phyloP scores from a whole-genome alignment of 2,329 filamentous ascomycete species.

The Aspergillus hortae region DNA sequence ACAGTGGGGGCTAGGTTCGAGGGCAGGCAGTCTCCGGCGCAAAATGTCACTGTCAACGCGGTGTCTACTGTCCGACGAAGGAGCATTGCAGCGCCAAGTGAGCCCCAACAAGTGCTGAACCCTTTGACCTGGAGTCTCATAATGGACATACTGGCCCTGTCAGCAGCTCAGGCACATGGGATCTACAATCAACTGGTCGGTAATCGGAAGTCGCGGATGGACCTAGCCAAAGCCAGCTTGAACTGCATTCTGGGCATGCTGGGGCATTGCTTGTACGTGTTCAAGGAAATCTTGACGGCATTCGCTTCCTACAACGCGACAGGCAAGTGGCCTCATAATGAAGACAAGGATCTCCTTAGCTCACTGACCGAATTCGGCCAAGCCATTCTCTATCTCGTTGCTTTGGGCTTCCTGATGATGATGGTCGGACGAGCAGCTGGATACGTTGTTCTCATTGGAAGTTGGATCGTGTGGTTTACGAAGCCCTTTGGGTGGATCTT shows the following conservation, averaged over 20 bases:
- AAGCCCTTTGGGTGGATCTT: conserved; percentile 32
- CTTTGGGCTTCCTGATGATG: conserved; percentile 30
- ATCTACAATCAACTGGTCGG: conserved; percentile 18
- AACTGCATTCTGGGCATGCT: conserved; percentile 28
- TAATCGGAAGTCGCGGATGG: conserved; percentile 20
- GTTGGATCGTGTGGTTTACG: conserved; percentile 36
- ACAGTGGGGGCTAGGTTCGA: neutral
- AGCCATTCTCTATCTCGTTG: conserved; percentile 30
- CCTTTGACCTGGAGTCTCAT: conserved; percentile 25
- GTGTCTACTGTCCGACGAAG: conserved; percentile 3
- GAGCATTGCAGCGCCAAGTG: conserved; percentile 9
- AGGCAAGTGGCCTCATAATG: conserved; percentile 27
- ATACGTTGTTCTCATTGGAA: conserved; percentile 31
- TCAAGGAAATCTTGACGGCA: conserved; percentile 21
- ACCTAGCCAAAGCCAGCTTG: conserved; percentile 17
- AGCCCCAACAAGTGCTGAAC: conserved; percentile 9
- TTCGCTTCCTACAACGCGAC: conserved; percentile 30
- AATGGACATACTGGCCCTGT: conserved; percentile 29
- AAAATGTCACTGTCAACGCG: neutral
- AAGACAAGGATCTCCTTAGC: conserved; percentile 25
- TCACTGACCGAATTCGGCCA: conserved; percentile 30
- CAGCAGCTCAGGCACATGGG: conserved; percentile 24
- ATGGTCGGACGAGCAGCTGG: conserved; percentile 28
- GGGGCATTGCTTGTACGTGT: conserved; percentile 28
- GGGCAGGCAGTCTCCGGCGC: neutral